A percentile compares a stretch with the other conserved stretches of the same genome.
phyloP scores from a whole-genome alignment of 2,329 filamentous ascomycete species.

The Cladophialophora exuberans region DNA sequence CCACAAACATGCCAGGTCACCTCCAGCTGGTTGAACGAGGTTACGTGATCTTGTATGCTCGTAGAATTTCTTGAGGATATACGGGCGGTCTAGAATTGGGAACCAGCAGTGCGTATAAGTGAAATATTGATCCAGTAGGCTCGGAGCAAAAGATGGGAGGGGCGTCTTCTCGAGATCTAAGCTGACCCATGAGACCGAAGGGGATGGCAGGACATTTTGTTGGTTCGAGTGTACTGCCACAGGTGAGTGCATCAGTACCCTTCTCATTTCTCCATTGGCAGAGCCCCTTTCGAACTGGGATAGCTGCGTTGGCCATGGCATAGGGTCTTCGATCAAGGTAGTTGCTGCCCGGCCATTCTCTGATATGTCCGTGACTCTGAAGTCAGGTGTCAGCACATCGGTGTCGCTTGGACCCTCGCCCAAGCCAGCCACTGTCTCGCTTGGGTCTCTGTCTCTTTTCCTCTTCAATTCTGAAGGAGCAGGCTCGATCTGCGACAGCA shows the following conservation, averaged over 20 bases:
- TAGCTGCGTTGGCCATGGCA: neutral
- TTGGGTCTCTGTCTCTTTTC: constrained; percentile 37
- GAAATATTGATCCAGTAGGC: constrained; percentile 61
- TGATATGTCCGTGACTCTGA: constrained; percentile 13
- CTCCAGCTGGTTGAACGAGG: neutral
- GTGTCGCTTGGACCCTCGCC: constrained; percentile 22
- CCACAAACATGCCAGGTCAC: constrained; percentile 47
- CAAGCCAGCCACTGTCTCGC: neutral
- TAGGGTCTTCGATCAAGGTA: neutral
- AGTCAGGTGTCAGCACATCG: constrained; percentile 7
- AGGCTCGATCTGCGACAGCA: constrained; percentile 42
- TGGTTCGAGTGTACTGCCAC: neutral
- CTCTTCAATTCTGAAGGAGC: constrained; percentile 38
- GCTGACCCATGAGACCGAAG: neutral
- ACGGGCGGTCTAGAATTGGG: constrained; percentile 62
- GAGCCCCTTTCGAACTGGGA: neutral
- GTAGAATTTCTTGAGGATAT: constrained; percentile 60
- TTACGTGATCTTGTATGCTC: constrained; percentile 40
- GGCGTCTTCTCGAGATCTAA: constrained; percentile 16
- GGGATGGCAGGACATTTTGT: neutral
- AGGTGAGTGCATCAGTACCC: too few relatives aligned
- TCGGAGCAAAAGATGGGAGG: constrained; percentile 56
- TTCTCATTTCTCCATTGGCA: neutral
- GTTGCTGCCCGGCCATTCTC: neutral
- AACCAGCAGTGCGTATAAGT: constrained; percentile 63